phyloP scores from a whole-genome alignment of 2,329 filamentous ascomycete genomes.

The Claviceps capensis region DNA sequence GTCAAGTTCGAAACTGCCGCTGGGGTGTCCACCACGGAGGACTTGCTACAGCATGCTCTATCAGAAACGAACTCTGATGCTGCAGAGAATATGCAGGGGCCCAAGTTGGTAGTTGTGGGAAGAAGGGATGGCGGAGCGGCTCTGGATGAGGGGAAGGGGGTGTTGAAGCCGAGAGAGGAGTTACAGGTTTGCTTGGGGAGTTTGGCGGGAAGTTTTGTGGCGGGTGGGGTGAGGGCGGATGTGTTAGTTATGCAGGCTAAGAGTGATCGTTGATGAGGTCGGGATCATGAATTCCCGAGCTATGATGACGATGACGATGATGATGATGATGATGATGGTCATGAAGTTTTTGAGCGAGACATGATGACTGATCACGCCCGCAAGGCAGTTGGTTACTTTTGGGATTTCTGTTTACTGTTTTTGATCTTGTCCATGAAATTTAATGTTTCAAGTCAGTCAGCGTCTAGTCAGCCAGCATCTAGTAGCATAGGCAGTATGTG shows the following conservation, averaged over 20 bases:
- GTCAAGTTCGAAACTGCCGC: conserved; percentile 11
- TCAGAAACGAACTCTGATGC: conserved; percentile 4
- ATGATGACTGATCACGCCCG: too few species aligned
- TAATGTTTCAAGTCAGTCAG: too few species aligned
- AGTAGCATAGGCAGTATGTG: too few species aligned
- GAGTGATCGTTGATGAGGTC: not conserved
- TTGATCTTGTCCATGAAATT: too few species aligned
- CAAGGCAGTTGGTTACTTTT: too few species aligned
- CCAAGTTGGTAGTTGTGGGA: conserved; percentile 13
- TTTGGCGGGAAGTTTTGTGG: conserved; percentile 12
- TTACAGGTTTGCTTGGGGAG: conserved; percentile 11
- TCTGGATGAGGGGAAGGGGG: conserved; percentile 12
- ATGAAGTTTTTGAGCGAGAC: too few species aligned
- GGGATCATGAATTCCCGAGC: not conserved
- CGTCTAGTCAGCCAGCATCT: too few species aligned
- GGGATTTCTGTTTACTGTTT: too few species aligned
- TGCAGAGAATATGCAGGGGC: conserved; percentile 3
- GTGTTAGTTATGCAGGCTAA: conserved; percentile 20
- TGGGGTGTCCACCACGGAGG: conserved; percentile 9
- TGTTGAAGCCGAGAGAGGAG: conserved; percentile 8
- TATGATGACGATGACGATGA: too few species aligned
- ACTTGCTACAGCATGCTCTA: conserved; percentile 11
- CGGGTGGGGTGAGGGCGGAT: conserved; percentile 12
- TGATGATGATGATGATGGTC: too few species aligned
- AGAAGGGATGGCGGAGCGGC: conserved; percentile 6